Evolutionary conservation across 1,284 basidiomycete species (phyloP).

Genomic region (Sphaerobolus stellatus): DNA sequence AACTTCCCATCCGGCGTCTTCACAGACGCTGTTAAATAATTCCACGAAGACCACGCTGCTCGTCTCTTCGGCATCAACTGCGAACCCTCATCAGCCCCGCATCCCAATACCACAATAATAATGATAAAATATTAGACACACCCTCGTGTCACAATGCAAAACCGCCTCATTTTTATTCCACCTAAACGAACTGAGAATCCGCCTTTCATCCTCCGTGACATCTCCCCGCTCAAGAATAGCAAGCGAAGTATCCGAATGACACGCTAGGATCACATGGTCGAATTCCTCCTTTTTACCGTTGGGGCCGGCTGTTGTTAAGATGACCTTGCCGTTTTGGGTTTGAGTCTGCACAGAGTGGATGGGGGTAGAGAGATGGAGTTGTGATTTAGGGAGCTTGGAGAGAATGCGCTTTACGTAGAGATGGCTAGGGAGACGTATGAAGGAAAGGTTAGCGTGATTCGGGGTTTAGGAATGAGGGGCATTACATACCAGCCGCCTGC

Average conservation of each 20-base stretch:
- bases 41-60: constrained; percentile 73
- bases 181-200: constrained; percentile 56
- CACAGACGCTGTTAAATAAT: constrained; percentile 59
- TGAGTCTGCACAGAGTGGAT: constrained; percentile 42
- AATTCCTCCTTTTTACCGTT: constrained; percentile 46
- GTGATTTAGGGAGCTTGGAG: constrained; percentile 48
- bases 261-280: constrained; percentile 79
- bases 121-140: too few species aligned
- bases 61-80: constrained; percentile 67
- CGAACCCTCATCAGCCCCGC: too few species aligned
- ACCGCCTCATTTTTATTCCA: constrained; percentile 75
- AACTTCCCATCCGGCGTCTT: constrained; percentile 35
- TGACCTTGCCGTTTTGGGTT: constrained; percentile 15
- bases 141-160: constrained; percentile 63
- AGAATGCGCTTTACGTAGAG: constrained; percentile 67
- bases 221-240: constrained; percentile 57
- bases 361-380: constrained; percentile 62
- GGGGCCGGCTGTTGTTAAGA: constrained; percentile 42
- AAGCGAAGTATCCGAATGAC: constrained; percentile 70
- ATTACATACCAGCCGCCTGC: constrained; percentile 66
- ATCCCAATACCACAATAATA: too few species aligned
- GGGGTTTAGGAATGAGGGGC: background rate
- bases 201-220: constrained; percentile 54
- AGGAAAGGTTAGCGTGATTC: background rate
- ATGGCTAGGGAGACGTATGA: constrained; percentile 42